Conservation (phyloP, 257 asterid species). For the Salvia rosmarinus region DNA sequence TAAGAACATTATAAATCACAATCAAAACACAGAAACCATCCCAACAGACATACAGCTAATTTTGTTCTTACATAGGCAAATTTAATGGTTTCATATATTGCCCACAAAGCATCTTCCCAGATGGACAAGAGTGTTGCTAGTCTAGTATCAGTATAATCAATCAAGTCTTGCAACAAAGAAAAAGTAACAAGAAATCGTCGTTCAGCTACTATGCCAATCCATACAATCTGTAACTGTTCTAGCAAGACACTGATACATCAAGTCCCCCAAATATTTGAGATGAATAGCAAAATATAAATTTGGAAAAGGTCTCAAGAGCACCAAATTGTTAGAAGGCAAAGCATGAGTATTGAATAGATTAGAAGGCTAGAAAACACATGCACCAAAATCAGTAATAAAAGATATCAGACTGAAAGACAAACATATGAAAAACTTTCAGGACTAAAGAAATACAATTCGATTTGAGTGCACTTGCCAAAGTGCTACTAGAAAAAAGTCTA, state of each 20-base stretch:
- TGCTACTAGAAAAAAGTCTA: not conserved
- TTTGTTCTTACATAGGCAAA: not conserved
- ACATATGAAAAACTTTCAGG: not conserved
- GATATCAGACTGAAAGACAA: not conserved
- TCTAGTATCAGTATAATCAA: slow-evolving; percentile 6
- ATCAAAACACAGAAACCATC: not conserved
- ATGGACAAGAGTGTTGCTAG: not conserved
- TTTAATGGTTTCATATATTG: not conserved
- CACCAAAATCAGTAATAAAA: not conserved
- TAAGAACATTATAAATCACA: not conserved
- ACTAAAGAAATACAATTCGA: not conserved
- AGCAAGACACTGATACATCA: not conserved
- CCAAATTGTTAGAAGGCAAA: no score
- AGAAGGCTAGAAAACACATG: not conserved
- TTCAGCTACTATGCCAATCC: not conserved
- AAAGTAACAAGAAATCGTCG: not conserved
- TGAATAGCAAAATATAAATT: not conserved
- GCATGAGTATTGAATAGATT: not conserved
- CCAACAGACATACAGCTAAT: not conserved
- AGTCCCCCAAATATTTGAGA: not conserved
- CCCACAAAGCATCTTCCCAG: not conserved
- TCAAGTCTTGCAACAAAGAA: not conserved
- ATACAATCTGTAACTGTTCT: not conserved
- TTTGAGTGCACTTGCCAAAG: not conserved
- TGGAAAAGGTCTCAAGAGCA: not conserved